A percentile compares a stretch with the other conserved stretches of the same genome.
phyloP scores from a whole-genome alignment of 441 rosid genomes.

The Pelargonium cotyledonis region DNA sequence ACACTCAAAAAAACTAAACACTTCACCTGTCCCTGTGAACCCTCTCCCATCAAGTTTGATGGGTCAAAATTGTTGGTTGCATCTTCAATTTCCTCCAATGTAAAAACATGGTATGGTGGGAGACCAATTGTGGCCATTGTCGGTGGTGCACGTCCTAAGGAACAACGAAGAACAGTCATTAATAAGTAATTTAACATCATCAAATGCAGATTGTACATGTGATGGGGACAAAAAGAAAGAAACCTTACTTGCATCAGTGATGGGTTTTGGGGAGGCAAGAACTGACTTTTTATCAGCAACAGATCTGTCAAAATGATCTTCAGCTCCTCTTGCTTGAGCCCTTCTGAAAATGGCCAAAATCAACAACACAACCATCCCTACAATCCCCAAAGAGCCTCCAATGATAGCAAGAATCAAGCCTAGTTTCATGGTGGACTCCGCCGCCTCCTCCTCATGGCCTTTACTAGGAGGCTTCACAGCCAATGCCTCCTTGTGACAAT shows the following conservation, averaged over 20 bases:
- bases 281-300: conserved; percentile 45
- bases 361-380: conserved; percentile 33
- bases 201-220: not conserved
- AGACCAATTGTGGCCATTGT: conserved; percentile 82
- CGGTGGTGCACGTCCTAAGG: conserved; percentile 66
- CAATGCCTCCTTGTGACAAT: conserved; percentile 69
- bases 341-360: conserved; percentile 40
- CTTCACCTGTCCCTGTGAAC: conserved; percentile 58
- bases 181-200: not conserved
- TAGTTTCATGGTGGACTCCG: conserved; percentile 28
- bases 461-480: conserved; percentile 53
- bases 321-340: conserved; percentile 26
- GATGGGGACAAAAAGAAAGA: not conserved
- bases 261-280: conserved; percentile 44
- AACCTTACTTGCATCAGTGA: conserved; percentile 55
- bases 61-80: conserved; percentile 77
- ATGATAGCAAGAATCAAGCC: conserved; percentile 54
- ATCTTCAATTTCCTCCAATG: conserved; percentile 77
- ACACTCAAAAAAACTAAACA: no score
- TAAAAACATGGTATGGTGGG: conserved; percentile 55
- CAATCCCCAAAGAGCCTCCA: conserved; percentile 47
- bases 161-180: no score
- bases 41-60: conserved; percentile 48
- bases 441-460: conserved; percentile 22
- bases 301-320: conserved; percentile 34